Conservation (phyloP, 2,329 filamentous ascomycete genomes). For the Dothistroma septosporum region DNA sequence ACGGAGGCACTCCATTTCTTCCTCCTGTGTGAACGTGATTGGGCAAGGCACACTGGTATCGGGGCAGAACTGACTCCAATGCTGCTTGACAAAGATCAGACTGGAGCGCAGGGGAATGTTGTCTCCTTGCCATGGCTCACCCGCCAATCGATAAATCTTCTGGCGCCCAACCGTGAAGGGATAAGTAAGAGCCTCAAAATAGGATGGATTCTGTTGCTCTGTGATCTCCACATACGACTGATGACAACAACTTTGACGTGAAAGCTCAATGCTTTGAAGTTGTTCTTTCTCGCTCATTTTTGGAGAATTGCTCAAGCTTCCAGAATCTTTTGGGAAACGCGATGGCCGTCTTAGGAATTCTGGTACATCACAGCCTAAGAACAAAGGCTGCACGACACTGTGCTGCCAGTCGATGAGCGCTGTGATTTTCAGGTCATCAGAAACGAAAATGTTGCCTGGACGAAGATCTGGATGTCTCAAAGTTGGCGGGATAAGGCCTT, state of each 20-base stretch:
- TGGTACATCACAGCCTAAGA: constrained; percentile 39
- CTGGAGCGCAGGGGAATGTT: constrained; percentile 23
- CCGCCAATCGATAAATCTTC: constrained; percentile 19
- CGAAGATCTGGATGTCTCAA: constrained; percentile 27
- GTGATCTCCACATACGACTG: constrained; percentile 16
- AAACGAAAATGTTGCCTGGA: constrained; percentile 35
- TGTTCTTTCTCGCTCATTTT: no score
- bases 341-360: constrained; percentile 34
- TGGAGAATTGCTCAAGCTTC: constrained; percentile 9
- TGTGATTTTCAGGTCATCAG: constrained; percentile 25
- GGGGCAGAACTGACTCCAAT: constrained; percentile 12
- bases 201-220: constrained; percentile 9
- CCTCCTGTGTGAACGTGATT: constrained; percentile 16
- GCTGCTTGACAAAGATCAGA: constrained; percentile 20
- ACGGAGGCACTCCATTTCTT: constrained; percentile 26
- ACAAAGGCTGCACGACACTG: constrained; percentile 35
- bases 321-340: constrained; percentile 8
- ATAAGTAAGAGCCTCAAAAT: constrained; percentile 22
- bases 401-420: constrained; percentile 44
- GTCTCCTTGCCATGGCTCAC: constrained; percentile 28
- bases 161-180: constrained; percentile 19
- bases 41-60: constrained; percentile 13
- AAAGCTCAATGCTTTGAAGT: no score
- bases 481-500: constrained; percentile 1
- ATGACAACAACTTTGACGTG: constrained; percentile 16